phyloP scores from a whole-genome alignment of 2,329 filamentous ascomycete species.

The Rutstroemia sp. region DNA sequence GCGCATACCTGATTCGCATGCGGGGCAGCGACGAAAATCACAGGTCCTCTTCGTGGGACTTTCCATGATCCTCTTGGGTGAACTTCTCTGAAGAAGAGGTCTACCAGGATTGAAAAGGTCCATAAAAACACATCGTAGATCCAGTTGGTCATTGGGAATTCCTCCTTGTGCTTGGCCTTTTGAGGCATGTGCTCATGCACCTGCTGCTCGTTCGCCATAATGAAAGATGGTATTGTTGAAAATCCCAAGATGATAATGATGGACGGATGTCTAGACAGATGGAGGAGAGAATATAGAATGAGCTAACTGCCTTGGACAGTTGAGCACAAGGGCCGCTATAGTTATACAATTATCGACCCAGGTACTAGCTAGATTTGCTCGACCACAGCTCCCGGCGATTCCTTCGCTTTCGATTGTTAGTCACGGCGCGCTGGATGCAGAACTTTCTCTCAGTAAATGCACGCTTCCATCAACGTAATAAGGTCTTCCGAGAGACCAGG shows the following conservation, averaged over 20 bases:
- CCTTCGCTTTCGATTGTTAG: no score
- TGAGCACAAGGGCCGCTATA: neutral
- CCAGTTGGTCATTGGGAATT: constrained; percentile 34
- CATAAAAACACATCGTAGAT: constrained; percentile 75
- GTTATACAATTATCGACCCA: neutral
- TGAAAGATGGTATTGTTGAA: neutral
- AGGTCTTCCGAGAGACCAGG: neutral
- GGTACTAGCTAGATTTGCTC: neutral
- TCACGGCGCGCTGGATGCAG: neutral
- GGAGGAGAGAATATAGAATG: neutral
- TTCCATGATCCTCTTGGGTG: constrained; percentile 94
- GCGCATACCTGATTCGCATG: constrained; percentile 82
- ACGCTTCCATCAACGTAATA: neutral
- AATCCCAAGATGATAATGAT: neutral
- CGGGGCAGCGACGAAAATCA: constrained; percentile 93
- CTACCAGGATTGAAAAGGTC: constrained; percentile 73
- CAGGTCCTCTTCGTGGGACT: constrained; percentile 77
- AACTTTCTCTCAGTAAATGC: neutral
- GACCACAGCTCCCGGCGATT: neutral
- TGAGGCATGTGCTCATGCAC: constrained; percentile 13
- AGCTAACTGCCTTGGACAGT: neutral
- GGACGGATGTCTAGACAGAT: neutral
- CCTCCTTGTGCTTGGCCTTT: constrained; percentile 9
- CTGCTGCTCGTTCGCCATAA: constrained; percentile 10
- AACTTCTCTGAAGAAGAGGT: constrained; percentile 97